Evolutionary conservation across 306 rosid species (phyloP).

Genomic region (Phaseolus lunatus): DNA sequence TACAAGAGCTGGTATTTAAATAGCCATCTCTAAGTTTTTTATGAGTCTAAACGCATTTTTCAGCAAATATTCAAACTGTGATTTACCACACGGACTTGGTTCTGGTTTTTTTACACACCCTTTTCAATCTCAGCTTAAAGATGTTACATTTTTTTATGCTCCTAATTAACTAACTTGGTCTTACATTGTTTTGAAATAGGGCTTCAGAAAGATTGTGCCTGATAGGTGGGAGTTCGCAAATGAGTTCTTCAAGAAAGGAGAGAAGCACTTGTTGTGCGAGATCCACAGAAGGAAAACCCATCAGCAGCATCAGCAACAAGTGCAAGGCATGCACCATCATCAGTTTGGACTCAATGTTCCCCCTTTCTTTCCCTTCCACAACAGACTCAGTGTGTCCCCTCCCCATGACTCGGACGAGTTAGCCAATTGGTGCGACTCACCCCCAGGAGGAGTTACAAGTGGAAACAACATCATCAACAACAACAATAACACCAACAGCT

Average conservation of each 20-base stretch:
- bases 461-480: conserved; percentile 34
- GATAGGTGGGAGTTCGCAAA: conserved; percentile 99
- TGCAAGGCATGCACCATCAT: conserved; percentile 43
- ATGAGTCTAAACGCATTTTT: neutral
- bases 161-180: neutral
- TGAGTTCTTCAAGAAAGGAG: conserved; percentile 91
- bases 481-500: neutral
- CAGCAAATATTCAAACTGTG: neutral
- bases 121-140: neutral
- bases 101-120: neutral
- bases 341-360: conserved; percentile 50
- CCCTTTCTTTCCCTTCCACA: conserved; percentile 67
- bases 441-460: conserved; percentile 40
- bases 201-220: conserved; percentile 97
- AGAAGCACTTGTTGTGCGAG: conserved; percentile 89
- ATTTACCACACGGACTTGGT: too few relatives aligned
- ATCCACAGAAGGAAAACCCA: conserved; percentile 91
- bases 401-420: conserved; percentile 82
- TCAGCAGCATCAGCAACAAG: conserved; percentile 67
- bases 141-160: neutral
- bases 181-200: conserved; percentile 48
- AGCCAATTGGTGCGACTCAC: conserved; percentile 81
- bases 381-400: conserved; percentile 71
- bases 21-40: too few relatives aligned
- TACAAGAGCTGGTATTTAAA: too few relatives aligned